Evolutionary conservation across 2,329 filamentous ascomycete genomes (phyloP).

Genomic region (Blumeria hordei): DNA sequence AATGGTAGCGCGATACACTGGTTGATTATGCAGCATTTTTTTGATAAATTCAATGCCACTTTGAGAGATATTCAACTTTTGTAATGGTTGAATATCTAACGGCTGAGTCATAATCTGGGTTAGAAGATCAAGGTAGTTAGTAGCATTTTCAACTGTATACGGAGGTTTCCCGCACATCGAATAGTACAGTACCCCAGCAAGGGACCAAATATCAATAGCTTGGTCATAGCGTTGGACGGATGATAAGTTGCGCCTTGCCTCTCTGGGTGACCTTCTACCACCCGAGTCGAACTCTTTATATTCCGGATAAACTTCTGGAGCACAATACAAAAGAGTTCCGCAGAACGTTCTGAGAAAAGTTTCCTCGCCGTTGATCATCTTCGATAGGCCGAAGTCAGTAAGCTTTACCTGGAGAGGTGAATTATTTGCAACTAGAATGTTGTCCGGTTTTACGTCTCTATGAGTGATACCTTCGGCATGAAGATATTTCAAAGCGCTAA

Average conservation of each 20-base stretch:
- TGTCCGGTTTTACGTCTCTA: conserved; percentile 96
- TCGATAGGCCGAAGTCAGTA: conserved; percentile 90
- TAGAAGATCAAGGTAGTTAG: conserved; percentile 56
- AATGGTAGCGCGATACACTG: conserved; percentile 52
- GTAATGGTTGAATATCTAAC: conserved; percentile 41
- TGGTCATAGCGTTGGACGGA: conserved; percentile 50
- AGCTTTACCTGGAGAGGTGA: conserved; percentile 67
- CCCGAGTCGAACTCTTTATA: conserved; percentile 44
- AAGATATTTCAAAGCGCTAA: conserved; percentile 65
- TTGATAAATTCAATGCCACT: conserved; percentile 49
- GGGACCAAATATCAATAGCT: conserved; percentile 88
- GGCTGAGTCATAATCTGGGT: conserved; percentile 63
- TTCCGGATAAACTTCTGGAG: conserved; percentile 80
- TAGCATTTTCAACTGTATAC: conserved; percentile 54
- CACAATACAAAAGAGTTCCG: conserved; percentile 84
- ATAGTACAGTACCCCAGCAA: conserved; percentile 79
- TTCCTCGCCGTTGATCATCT: conserved; percentile 71
- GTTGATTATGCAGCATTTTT: conserved; percentile 62
- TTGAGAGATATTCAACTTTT: conserved; percentile 31
- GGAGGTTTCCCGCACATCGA: conserved; percentile 59
- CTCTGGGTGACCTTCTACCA: conserved; percentile 25
- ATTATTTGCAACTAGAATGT: conserved; percentile 59
- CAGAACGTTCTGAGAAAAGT: conserved; percentile 94
- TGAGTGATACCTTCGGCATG: conserved; percentile 81
- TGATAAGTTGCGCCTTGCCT: conserved; percentile 9